Conservation (phyloP, 2,329 filamentous ascomycete genomes). For the Fusarium coffeatum region DNA sequence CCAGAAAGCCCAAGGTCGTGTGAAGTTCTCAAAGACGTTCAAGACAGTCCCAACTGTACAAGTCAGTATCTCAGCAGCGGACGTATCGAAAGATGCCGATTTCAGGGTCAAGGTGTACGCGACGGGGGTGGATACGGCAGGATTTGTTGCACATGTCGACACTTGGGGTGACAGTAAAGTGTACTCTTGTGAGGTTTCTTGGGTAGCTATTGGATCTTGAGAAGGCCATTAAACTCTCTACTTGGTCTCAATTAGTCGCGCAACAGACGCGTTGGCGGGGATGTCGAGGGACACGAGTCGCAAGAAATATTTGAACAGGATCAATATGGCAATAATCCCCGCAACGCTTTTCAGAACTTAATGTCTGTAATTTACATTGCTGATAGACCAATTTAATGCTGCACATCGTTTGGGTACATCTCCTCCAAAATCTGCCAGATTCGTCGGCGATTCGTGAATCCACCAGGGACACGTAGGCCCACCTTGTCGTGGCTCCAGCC, state of each 20-base stretch:
- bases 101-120: background rate
- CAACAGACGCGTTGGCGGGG: too few relatives aligned
- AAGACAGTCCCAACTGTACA: too few relatives aligned
- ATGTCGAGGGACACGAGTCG: too few relatives aligned
- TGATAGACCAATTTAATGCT: background rate
- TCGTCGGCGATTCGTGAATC: conserved; percentile 8
- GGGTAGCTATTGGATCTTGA: background rate
- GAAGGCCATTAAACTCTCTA: too few relatives aligned
- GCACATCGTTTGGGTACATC: conserved; percentile 4
- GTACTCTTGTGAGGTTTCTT: background rate
- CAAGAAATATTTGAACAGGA: too few relatives aligned
- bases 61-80: too few relatives aligned
- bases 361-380: too few relatives aligned
- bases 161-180: background rate
- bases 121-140: background rate
- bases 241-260: too few relatives aligned
- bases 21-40: too few relatives aligned
- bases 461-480: background rate
- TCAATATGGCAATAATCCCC: too few relatives aligned
- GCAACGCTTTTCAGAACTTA: too few relatives aligned
- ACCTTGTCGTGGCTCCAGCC: background rate
- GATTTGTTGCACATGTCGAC: background rate
- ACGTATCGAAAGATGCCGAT: background rate
- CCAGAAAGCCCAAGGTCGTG: too few relatives aligned
- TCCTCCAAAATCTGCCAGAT: conserved; percentile 30